A percentile compares a stretch with the other conserved stretches of the same genome.
Evolutionary conservation across 768 basidiomycete genomes (phyloP).

Genomic region (Nidularia pulvinata): DNA sequence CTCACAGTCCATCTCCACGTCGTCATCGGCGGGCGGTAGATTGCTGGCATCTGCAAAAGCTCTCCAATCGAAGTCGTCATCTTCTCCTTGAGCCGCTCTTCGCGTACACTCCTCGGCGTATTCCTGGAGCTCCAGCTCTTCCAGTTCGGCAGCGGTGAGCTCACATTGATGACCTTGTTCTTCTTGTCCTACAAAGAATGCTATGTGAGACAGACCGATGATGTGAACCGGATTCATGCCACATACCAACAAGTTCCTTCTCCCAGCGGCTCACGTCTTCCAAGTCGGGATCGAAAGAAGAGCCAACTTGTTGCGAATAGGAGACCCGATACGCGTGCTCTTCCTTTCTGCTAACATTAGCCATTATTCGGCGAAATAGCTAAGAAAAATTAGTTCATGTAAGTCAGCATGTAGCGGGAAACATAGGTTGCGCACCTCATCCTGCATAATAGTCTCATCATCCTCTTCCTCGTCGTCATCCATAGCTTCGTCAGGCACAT

Average conservation of each 20-base stretch:
- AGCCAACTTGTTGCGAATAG: constrained; percentile 69
- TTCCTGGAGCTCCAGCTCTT: constrained; percentile 56
- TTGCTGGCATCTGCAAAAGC: constrained; percentile 20
- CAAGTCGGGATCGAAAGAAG: constrained; percentile 74
- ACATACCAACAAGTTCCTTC: constrained; percentile 42
- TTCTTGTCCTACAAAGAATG: constrained; percentile 5
- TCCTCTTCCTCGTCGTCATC: constrained; percentile 53
- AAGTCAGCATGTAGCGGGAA: neutral
- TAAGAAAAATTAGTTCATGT: constrained; percentile 18
- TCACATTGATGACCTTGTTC: constrained; percentile 26
- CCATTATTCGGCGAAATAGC: constrained; percentile 70
- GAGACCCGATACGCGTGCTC: constrained; percentile 60
- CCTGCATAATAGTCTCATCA: constrained; percentile 59
- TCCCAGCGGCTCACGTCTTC: constrained; percentile 69
- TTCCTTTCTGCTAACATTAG: constrained; percentile 46
- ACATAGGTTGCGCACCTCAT: constrained; percentile 43
- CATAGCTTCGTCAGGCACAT: constrained; percentile 37
- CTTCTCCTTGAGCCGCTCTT: constrained; percentile 36
- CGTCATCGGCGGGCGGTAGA: neutral
- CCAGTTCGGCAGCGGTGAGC: constrained; percentile 29
- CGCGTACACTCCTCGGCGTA: constrained; percentile 56
- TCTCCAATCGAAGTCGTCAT: constrained; percentile 34
- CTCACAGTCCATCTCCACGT: neutral
- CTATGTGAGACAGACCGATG: constrained; percentile 2
- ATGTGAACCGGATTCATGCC: constrained; percentile 6